Percentiles rank a stretch among this genome's conserved stretches.
phyloP scores from a whole-genome alignment of 2,329 filamentous ascomycete genomes.

The Ceratocystis harringtonii region DNA sequence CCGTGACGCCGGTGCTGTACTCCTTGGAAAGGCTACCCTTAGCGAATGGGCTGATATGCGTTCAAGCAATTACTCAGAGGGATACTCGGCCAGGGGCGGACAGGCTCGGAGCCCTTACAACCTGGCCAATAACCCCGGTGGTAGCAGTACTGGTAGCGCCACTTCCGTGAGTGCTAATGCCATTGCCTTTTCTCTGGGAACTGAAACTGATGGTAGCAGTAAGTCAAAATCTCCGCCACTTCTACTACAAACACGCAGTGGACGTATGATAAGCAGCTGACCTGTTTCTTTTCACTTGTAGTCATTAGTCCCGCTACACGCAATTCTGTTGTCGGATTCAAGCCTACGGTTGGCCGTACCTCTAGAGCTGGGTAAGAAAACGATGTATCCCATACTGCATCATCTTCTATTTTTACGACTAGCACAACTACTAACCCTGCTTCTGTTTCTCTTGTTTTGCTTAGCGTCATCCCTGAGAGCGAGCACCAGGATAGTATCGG shows the following conservation, averaged over 20 bases:
- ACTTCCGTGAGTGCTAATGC: slow-evolving; percentile 49
- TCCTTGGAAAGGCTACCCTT: slow-evolving; percentile 56
- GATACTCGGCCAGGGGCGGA: slow-evolving; percentile 49
- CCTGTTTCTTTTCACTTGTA: slow-evolving; percentile 15
- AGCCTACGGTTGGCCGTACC: slow-evolving; percentile 60
- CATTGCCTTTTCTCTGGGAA: slow-evolving; percentile 51
- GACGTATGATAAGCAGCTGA: neutral
- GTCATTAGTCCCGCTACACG: slow-evolving; percentile 58
- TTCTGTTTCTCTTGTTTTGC: neutral
- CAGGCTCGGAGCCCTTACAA: slow-evolving; percentile 55
- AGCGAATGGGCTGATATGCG: slow-evolving; percentile 65
- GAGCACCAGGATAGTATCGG: slow-evolving; percentile 56
- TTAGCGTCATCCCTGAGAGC: slow-evolving; percentile 46
- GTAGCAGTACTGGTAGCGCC: slow-evolving; percentile 52
- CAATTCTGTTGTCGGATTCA: slow-evolving; percentile 56
- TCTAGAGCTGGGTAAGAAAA: slow-evolving; percentile 35
- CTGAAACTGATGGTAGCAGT: slow-evolving; percentile 57
- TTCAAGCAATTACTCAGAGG: slow-evolving; percentile 50
- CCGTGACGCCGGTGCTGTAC: slow-evolving; percentile 48
- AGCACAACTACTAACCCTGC: neutral
- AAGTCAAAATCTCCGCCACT: slow-evolving; percentile 17
- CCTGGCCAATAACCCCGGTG: slow-evolving; percentile 50
- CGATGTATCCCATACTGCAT: neutral
- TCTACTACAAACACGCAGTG: neutral
- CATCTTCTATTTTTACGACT: neutral